Conservation (phyloP, 371 early-diverging fungal genomes). For the Haplosporangium sp. region DNA sequence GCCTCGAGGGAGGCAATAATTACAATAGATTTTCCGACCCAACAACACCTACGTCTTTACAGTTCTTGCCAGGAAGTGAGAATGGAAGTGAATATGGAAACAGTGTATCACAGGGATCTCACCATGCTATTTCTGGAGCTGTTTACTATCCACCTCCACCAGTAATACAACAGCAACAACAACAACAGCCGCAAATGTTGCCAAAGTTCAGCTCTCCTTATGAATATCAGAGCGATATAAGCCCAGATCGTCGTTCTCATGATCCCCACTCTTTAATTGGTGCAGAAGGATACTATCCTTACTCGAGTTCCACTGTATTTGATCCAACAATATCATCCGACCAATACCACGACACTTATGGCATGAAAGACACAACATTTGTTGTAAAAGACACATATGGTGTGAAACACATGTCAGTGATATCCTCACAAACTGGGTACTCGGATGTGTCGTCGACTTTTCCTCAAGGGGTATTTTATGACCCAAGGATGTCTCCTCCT, state of each 20-base stretch:
- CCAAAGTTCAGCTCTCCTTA: not conserved
- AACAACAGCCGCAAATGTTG: not conserved
- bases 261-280: conserved; percentile 20
- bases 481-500: conserved; percentile 1
- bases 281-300: conserved; percentile 9
- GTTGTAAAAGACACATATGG: not conserved
- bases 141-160: conserved; percentile 33
- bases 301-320: not conserved
- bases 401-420: conserved; percentile 8
- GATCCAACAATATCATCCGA: conserved; percentile 7
- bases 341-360: conserved; percentile 19
- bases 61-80: conserved; percentile 19
- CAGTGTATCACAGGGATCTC: conserved; percentile 3
- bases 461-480: conserved; percentile 3
- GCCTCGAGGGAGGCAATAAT: not conserved
- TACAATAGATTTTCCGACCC: conserved; percentile 15
- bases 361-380: conserved; percentile 18
- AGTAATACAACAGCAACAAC: not conserved
- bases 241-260: conserved; percentile 4
- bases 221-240: not conserved
- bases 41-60: conserved; percentile 23
- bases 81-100: not conserved
- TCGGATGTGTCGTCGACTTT: conserved; percentile 10
- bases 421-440: conserved; percentile 13
- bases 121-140: conserved; percentile 13